Conservation (phyloP, 352 stramenopile species). For the Globisporangium cederbergense region DNA sequence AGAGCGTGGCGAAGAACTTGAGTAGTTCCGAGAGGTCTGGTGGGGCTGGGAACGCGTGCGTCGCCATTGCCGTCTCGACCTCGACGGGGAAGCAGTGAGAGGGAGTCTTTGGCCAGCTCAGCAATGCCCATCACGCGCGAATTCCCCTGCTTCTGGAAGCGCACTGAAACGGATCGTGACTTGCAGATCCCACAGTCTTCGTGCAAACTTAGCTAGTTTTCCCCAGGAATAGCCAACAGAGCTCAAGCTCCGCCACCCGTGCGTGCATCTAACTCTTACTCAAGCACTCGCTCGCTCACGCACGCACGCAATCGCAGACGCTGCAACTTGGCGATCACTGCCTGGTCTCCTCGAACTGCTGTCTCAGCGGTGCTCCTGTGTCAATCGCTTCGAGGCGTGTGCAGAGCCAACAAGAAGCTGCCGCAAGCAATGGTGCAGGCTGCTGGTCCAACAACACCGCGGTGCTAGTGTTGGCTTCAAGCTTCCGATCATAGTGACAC, state of each 20-base stretch:
- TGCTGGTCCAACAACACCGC: not conserved
- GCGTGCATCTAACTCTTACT: no score
- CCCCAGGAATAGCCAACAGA: no score
- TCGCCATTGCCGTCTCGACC: slow-evolving; percentile 3
- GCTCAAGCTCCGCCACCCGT: no score
- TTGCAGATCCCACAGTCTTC: no score
- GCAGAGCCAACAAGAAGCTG: not conserved
- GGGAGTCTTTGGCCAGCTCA: no score
- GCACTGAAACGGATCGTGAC: no score
- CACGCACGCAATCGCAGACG: no score
- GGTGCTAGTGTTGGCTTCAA: not conserved
- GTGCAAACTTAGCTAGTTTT: no score
- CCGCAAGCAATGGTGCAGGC: not conserved
- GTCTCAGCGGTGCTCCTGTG: not conserved
- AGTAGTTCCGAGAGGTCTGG: slow-evolving; percentile 46
- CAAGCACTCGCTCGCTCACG: no score
- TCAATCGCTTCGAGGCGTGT: no score
- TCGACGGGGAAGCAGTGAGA: no score
- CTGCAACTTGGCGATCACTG: no score
- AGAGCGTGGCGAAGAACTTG: slow-evolving; percentile 30
- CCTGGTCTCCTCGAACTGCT: not conserved
- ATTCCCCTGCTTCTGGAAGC: not conserved
- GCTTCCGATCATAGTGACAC: not conserved
- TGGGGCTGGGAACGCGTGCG: slow-evolving; percentile 30
- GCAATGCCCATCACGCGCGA: not conserved